Percentiles rank a stretch among this genome's conserved stretches.
phyloP scores from a whole-genome alignment of 1,139 yeast genomes.

The Pichia sp. region DNA sequence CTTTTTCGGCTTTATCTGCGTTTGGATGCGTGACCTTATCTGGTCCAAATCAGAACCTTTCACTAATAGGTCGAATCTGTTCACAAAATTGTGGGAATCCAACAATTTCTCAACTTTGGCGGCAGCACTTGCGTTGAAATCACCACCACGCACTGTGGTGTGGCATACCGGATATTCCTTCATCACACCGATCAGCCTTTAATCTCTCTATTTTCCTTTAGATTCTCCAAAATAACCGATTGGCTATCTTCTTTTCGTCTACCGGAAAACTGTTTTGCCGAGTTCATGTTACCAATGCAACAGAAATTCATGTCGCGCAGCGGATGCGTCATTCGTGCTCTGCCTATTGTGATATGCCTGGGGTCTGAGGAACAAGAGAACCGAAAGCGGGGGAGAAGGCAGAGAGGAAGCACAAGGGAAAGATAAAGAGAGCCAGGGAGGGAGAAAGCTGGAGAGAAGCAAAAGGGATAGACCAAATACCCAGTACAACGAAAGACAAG shows the following conservation, averaged over 20 bases:
- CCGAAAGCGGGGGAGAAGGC: neutral
- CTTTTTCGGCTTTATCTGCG: neutral
- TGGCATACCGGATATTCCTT: neutral
- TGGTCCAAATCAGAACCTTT: slow-evolving; percentile 1
- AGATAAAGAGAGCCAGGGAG: neutral
- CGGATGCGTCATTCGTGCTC: neutral
- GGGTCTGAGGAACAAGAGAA: neutral
- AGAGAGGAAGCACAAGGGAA: neutral
- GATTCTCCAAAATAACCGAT: no score
- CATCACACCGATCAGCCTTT: no score
- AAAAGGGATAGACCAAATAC: no score
- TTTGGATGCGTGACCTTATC: neutral
- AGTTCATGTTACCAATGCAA: slow-evolving; percentile 2
- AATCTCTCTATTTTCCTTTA: no score
- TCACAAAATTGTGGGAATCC: slow-evolving; percentile 26
- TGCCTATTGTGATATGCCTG: neutral
- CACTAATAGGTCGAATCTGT: slow-evolving; percentile 21
- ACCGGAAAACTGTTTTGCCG: neutral
- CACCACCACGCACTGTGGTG: slow-evolving; percentile 16
- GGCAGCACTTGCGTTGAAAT: neutral
- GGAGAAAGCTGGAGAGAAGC: no score
- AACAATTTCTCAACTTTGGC: slow-evolving; percentile 2
- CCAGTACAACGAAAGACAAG: neutral
- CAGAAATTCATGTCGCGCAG: neutral
- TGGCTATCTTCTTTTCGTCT: neutral